Base-by-base conservation (phyloP, 2,329 filamentous ascomycete genomes). In the Talaromyces sp. region DNA sequence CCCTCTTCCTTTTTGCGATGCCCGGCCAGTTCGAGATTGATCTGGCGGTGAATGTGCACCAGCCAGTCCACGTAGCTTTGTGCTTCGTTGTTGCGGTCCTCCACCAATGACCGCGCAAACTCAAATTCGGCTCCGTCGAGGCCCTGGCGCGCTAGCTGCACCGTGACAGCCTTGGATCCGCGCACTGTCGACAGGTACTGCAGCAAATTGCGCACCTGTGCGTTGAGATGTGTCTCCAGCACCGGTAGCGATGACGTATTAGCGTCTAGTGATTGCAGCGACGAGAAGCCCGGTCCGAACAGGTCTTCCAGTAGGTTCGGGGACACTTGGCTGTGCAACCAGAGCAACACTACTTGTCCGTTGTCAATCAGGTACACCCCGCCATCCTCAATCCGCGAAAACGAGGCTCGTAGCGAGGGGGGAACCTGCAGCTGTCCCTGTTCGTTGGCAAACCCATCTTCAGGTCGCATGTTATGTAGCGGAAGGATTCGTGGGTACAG, bases 61-160 rank as follows among this genome's bases (percentile, higher is more conserved):
- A 99, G 82, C 95, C 95, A 99, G 78, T 99, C 95, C 36, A 98
- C 95, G 76, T 98, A 99, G 73, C 91, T 96, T 78, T 96, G 93
- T 40, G 95, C 95, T 79, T 99, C 95, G 68, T 96, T 96, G 75
- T 98, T 98, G 66, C 95, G 86, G 73, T 99, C 95, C 78, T 99
- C 95, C 34, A 96, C 87, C 67, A 99, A 77, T 77, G 96, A 82
- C 59, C 93, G 83, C 7, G 95, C 95, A 80, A 98, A 99, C 76
- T 99, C 95, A 70, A 92, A 98, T 76, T 99, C 95, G 3, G 93
- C 91, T 0, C 95, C 95, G 71, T 99, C 95, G 4, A 98, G 83
- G 0, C 93, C 93, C 76, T 98, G 95, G 62, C 95, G 81, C 7
- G 95, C 95, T 55, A 99, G 82, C 77, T 98, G 95, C 55, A 99